Evolutionary conservation across 1,139 yeast species (phyloP).

Genomic region (Meyerozyma smithsonii): DNA sequence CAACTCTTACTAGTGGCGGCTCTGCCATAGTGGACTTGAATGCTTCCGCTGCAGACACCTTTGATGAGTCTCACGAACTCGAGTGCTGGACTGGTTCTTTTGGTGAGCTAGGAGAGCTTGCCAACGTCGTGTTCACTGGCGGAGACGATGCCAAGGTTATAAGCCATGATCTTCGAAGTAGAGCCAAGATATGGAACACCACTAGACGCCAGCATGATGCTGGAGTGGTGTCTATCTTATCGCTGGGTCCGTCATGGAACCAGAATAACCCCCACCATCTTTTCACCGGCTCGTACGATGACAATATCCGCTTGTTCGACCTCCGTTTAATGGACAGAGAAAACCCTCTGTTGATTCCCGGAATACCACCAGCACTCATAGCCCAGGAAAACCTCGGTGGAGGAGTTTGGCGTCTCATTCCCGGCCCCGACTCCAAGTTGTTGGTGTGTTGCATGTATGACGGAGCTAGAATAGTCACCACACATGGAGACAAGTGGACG

Average conservation of each 20-base stretch:
- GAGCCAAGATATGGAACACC: constrained; percentile 46
- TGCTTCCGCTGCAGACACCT: constrained; percentile 10
- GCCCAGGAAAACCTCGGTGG: constrained; percentile 64
- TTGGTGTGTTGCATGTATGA: constrained; percentile 92
- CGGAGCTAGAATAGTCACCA: constrained; percentile 68
- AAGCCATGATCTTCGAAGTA: constrained; percentile 66
- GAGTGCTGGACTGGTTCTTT: constrained; percentile 91
- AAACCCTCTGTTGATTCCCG: constrained; percentile 36
- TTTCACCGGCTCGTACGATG: constrained; percentile 95
- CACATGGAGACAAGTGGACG: constrained; percentile 19
- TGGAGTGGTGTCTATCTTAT: constrained; percentile 64
- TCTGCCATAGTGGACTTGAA: constrained; percentile 30
- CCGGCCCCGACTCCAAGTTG: constrained; percentile 53
- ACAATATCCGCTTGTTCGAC: constrained; percentile 65
- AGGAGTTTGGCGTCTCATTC: constrained; percentile 90
- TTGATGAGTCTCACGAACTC: constrained; percentile 46
- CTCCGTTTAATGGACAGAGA: constrained; percentile 48
- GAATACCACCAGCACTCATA: constrained; percentile 43
- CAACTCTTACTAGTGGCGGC: constrained; percentile 60
- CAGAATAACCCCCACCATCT: constrained; percentile 44
- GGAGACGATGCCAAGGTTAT: constrained; percentile 82
- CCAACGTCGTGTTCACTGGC: constrained; percentile 71
- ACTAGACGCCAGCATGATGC: constrained; percentile 38
- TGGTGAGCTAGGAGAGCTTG: constrained; percentile 52
- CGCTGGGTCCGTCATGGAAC: constrained; percentile 41